A percentile compares a stretch with the other conserved stretches of the same genome.
Conservation (phyloP, 2,329 filamentous ascomycete species). For the Fusarium musae region DNA sequence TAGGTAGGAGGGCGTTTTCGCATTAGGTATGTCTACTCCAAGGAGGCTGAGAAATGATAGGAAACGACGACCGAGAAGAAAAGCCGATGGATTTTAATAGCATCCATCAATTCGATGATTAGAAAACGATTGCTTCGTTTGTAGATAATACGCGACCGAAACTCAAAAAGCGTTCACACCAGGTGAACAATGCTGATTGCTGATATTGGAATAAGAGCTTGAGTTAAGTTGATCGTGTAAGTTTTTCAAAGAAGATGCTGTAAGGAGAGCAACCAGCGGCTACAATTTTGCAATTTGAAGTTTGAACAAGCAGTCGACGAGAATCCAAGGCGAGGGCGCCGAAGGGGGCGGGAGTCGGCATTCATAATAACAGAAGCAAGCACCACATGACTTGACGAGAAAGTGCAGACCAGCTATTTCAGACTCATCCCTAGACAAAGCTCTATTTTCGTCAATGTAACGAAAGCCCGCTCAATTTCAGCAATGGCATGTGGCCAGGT, state of each 20-base stretch:
- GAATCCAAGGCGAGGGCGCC: slow-evolving; percentile 1
- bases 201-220: neutral
- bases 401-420: neutral
- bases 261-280: neutral
- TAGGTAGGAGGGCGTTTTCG: neutral
- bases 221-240: neutral
- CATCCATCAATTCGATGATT: neutral
- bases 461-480: neutral
- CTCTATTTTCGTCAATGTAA: neutral
- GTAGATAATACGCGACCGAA: neutral
- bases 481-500: slow-evolving; percentile 24
- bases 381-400: neutral
- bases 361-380: neutral
- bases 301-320: slow-evolving; percentile 11
- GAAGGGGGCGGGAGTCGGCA: neutral
- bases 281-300: too few species aligned
- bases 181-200: slow-evolving; percentile 15
- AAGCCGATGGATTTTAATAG: neutral
- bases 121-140: neutral
- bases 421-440: slow-evolving; percentile 22
- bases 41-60: neutral
- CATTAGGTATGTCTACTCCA: slow-evolving; percentile 1
- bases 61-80: neutral
- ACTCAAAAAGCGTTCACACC: slow-evolving; percentile 1
- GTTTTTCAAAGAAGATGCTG: neutral